A percentile compares a stretch with the other conserved stretches of the same genome.
Evolutionary conservation across 768 basidiomycete genomes (phyloP).

Genomic region (Leccinum olivaceopallidum): DNA sequence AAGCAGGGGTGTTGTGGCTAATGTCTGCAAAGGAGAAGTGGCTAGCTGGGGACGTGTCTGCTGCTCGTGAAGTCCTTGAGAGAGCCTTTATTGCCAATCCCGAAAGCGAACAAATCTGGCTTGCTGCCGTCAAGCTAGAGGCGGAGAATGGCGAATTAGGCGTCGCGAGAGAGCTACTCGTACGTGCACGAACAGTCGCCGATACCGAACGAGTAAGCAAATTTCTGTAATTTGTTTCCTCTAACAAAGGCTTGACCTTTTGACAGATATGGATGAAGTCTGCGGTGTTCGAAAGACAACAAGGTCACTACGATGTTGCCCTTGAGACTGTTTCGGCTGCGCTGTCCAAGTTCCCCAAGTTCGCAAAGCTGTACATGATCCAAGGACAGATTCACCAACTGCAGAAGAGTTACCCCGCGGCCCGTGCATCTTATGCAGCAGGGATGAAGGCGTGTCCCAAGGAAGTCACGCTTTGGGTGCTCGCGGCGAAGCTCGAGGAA

Average conservation of each 20-base stretch:
- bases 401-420: conserved; percentile 57
- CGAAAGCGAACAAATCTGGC: conserved; percentile 96
- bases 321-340: conserved; percentile 75
- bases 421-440: conserved; percentile 78
- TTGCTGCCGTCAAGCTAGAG: conserved; percentile 96
- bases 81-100: conserved; percentile 93
- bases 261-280: conserved; percentile 98
- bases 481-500: conserved; percentile 89
- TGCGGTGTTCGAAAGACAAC: conserved; percentile 91
- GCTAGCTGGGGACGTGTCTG: conserved; percentile 84
- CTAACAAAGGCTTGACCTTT: background rate
- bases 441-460: conserved; percentile 89
- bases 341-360: conserved; percentile 81
- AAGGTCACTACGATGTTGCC: conserved; percentile 71
- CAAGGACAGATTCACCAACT: conserved; percentile 88
- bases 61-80: conserved; percentile 87
- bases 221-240: background rate
- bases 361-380: conserved; percentile 95
- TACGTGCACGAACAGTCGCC: conserved; percentile 86
- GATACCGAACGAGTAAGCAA: conserved; percentile 82
- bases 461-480: conserved; percentile 83
- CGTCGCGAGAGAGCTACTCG: conserved; percentile 83
- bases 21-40: conserved; percentile 99
- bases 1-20: conserved; percentile 95
- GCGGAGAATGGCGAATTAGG: conserved; percentile 91